Percentiles rank a stretch among this genome's conserved stretches.
These are phyloP conservation scores for Metarhizium sp. DNA, from an alignment of 2,329 filamentous ascomycete species.

Conservation along the genomic window DNA sequence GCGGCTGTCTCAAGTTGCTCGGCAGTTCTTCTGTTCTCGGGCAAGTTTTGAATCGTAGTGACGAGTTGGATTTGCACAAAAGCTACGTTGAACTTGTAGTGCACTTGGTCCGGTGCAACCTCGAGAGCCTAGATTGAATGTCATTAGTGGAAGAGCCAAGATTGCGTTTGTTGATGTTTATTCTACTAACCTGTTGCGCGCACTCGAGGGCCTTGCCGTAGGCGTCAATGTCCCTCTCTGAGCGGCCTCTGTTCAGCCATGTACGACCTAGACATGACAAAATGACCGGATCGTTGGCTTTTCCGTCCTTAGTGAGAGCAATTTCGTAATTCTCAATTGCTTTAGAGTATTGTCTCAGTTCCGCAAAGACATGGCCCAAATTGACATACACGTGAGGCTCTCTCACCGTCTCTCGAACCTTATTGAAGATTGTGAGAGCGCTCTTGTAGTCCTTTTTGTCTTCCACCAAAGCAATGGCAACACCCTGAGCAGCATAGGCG, in stretches of 20 bases:
- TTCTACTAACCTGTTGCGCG: conserved; percentile 47
- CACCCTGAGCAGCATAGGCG: conserved; percentile 89
- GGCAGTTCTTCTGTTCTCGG: conserved; percentile 67
- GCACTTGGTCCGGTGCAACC: conserved; percentile 71
- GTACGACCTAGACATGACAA: conserved; percentile 80
- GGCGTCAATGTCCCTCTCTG: conserved; percentile 47
- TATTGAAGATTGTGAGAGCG: conserved; percentile 80
- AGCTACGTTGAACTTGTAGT: conserved; percentile 95
- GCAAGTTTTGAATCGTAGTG: conserved; percentile 63
- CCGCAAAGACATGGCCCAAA: conserved; percentile 84
- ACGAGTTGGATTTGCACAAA: conserved; percentile 96
- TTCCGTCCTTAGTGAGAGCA: conserved; percentile 69
- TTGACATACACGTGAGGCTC: conserved; percentile 88
- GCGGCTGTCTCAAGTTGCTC: conserved; percentile 74
- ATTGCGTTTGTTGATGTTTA: not conserved
- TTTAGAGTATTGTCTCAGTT: conserved; percentile 81
- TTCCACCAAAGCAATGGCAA: conserved; percentile 88
- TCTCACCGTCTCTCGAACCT: conserved; percentile 81
- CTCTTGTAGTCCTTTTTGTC: conserved; percentile 82
- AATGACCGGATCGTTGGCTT: conserved; percentile 64
- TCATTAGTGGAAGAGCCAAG: not conserved
- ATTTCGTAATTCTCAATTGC: conserved; percentile 93
- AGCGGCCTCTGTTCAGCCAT: conserved; percentile 72
- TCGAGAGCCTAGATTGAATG: conserved; percentile 51
- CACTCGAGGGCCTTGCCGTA: conserved; percentile 50